Base-by-base conservation (phyloP, 768 basidiomycete species). In the Mycena leptocephala region DNA sequence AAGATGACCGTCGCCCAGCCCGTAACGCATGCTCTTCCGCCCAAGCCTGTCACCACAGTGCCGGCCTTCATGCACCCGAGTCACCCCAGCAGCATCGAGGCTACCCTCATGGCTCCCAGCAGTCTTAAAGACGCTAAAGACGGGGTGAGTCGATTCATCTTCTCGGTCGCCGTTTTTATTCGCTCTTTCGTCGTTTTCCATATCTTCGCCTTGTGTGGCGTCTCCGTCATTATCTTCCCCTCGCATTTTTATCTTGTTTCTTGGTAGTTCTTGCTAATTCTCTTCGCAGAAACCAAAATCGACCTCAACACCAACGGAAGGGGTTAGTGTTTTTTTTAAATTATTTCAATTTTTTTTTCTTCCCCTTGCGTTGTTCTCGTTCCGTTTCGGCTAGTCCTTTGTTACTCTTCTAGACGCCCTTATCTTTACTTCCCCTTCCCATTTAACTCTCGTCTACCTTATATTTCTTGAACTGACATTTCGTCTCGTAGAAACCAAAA, bases 51-150 rank as follows among this genome's bases (percentile, higher is more conserved):
- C 62, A 72, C 71, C 28, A 51, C 71, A 9, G 67, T 70, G 8
- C 61, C 74, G 16, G 77, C 48, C 2, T 78, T 70, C 39, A 64
- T 55, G n/a, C 68, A 74, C 56, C 53, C 66, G n/a, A 76, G 43
- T 37, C 71, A 68, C 51, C 26, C 61, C 43, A 70, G 72, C 56
- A 59, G 65, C 43, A 78, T 76, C 53, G 74, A 75, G 71, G 77
- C 77, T 11, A 78, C 77, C 18, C 56, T 69, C 26, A 78, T 78
- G 77, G 77, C 77, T 8, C 75, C 70, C 22, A 77, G 77, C 65
- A 58, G 33, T 22, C 66, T 69, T 14, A 78, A 78, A 46, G 77
- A 78, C 28, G 43, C 41, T 11, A 75, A 78, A 26, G 77, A 78
- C 18, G 67, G 65, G 35, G 66, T 69, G 39, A 41, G 75, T 63